Base-by-base conservation (phyloP, 768 basidiomycete genomes). In the Tricholoma matsutake region DNA sequence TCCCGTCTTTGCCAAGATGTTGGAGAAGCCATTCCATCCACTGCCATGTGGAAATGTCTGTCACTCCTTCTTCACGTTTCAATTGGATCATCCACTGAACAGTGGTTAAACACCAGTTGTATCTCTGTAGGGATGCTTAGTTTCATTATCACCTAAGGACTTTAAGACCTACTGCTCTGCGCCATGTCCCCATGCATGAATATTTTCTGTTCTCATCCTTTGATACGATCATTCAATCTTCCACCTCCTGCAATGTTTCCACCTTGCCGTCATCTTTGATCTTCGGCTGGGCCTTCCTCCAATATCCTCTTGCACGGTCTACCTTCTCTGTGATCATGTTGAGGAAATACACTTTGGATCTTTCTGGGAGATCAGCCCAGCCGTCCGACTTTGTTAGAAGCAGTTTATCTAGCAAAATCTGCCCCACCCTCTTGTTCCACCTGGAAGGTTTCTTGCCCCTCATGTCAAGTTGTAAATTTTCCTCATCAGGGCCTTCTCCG, bases 41-140 rank as follows among this genome's bases (percentile, higher is more conserved):
- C 51, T 59, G 25, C 63, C 63, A 64, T 29, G 58, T 25, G 34
- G 34, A 34, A 47, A 34, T 41, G 49, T 64, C 63, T 29, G 37
- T 4, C 14, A 31, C 61, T 13, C 22, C 54, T 56, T 51, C 51
- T 28, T 57, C 53, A 31, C 51, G 56, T 54, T 62, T 64, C 18
- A 56, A 10, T 32, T 34, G 32, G 16, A 54, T 8, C 54, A 54
- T 54, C 11, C 18, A 18, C 11, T 32, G 31, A 54, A 54, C 29
- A 18, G 37, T 54, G 31, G n/a, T 39, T n/a, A 54, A 32, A 4
- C 29, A n/a, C 16, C 54, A 29, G 8, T 31, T 25, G 8, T 54
- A 54, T 54, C 37, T 54, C 54, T 54, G n/a, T n/a, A 11, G 25
- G 31, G 54, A 39, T n/a, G 6, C 20, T 54, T n/a, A n/a, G n/a